A percentile compares a stretch with the other conserved stretches of the same genome.
phyloP scores from a whole-genome alignment of 2,329 filamentous ascomycete species.

The Amauroascus verrucosus region DNA sequence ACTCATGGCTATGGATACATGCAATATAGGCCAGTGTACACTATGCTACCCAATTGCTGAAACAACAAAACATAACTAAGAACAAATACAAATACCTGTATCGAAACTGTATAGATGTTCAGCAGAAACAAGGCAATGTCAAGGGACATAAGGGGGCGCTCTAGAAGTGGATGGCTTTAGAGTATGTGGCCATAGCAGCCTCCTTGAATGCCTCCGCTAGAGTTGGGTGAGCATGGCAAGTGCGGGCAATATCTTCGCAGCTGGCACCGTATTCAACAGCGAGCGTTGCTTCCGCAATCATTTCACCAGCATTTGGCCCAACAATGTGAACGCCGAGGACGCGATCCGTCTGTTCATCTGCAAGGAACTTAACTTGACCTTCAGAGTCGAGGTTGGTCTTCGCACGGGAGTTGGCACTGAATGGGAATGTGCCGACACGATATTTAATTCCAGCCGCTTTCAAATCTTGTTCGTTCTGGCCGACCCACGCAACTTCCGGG shows the following conservation, averaged over 20 bases:
- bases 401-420: constrained; percentile 93
- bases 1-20: constrained; percentile 8
- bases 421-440: constrained; percentile 88
- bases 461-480: constrained; percentile 91
- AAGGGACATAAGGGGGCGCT: not conserved
- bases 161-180: constrained; percentile 92
- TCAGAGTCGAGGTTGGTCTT: constrained; percentile 98
- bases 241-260: constrained; percentile 87
- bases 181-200: constrained; percentile 94
- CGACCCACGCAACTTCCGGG: constrained; percentile 97
- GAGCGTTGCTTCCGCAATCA: constrained; percentile 95
- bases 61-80: not conserved
- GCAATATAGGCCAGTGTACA: constrained; percentile 10
- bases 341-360: constrained; percentile 91
- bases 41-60: constrained; percentile 10
- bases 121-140: not conserved
- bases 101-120: not conserved
- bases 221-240: constrained; percentile 93
- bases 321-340: constrained; percentile 95
- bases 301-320: constrained; percentile 90
- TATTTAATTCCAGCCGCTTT: constrained; percentile 86
- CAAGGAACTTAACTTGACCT: constrained; percentile 92
- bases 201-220: constrained; percentile 98
- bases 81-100: constrained; percentile 2
- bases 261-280: constrained; percentile 94